Base-by-base conservation (phyloP, 2,329 filamentous ascomycete genomes). In the Chaetomiaceae sp. region DNA sequence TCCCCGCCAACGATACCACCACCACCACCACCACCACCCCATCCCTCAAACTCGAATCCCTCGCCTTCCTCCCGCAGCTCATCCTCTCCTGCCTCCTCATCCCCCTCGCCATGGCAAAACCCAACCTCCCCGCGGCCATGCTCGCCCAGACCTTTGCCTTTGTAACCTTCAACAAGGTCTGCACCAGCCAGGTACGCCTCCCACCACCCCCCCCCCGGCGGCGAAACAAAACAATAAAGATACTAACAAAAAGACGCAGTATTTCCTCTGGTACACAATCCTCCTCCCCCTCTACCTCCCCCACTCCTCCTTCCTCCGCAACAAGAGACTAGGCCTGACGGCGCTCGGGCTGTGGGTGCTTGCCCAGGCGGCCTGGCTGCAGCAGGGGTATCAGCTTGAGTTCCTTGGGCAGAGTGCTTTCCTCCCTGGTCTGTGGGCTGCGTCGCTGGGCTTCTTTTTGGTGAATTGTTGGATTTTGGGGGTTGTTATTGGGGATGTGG, bases 121-220 rank as follows among this genome's bases (percentile, higher is more conserved):
- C 82, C 60, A 85, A 93, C 61, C 77, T 99, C 0, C 78, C 91
- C 0, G 81, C 83, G 0, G 85, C 88, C 5, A 91, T 97, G 87
- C 79, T 97, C 55, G 89, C 89, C 4, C 93, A 99, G 70, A 97
- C 93, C 0, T 96, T 96, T 70, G 89, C 92, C 0, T 99, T 99
- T 68, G 93, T 97, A 4, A 85, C 90, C 0, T 97, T 97, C 62
- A 99, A 99, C 73, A 99, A 99, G 73, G 93, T 99, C 55, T 97
- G 92, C 77, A 99, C 93, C 3, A 96, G 90, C 63, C 92, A 97
- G 79, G 89, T 93, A 78, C 57, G 77, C 65, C 9, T 27, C n/a
- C 14, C 23, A 17, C 33, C 14, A 1, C 12, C 13, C 9, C 4
- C 16, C 7, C n/a, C n/a, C n/a, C n/a, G n/a, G n/a, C n/a, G n/a